Conservation (phyloP, 2,329 filamentous ascomycete species). For the Scopulariopsis brevicaulis region DNA sequence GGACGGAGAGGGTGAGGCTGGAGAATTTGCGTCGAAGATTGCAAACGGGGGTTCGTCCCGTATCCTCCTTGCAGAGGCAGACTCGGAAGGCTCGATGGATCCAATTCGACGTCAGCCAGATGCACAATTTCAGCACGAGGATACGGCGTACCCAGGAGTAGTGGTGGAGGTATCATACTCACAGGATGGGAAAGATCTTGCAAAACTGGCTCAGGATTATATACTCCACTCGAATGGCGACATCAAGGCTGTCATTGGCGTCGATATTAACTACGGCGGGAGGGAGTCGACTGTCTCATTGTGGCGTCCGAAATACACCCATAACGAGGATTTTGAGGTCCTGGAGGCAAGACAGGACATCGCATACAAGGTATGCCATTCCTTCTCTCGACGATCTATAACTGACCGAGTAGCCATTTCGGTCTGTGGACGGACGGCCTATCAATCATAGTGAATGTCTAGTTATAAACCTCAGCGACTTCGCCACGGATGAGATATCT, state of each 20-base stretch:
- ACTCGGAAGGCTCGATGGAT: background rate
- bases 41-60: background rate
- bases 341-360: background rate
- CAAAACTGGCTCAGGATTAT: conserved; percentile 10
- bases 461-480: too few species aligned
- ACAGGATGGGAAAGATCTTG: conserved; percentile 9
- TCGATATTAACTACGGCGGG: conserved; percentile 8
- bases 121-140: conserved; percentile 7
- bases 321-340: background rate
- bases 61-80: background rate
- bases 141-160: conserved; percentile 7
- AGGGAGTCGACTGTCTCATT: conserved; percentile 8
- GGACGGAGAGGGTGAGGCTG: background rate
- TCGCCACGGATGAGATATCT: too few species aligned
- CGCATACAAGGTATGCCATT: background rate
- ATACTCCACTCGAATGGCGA: conserved; percentile 10
- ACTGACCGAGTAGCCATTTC: background rate
- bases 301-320: conserved; percentile 7
- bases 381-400: background rate
- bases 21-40: conserved; percentile 1
- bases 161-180: conserved; percentile 11
- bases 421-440: background rate
- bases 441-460: background rate
- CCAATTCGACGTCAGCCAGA: conserved; percentile 8
- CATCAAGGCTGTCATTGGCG: conserved; percentile 10